Evolutionary conservation across 352 stramenopile genomes (phyloP).

Genomic region (Phytophthora niederhauseri): DNA sequence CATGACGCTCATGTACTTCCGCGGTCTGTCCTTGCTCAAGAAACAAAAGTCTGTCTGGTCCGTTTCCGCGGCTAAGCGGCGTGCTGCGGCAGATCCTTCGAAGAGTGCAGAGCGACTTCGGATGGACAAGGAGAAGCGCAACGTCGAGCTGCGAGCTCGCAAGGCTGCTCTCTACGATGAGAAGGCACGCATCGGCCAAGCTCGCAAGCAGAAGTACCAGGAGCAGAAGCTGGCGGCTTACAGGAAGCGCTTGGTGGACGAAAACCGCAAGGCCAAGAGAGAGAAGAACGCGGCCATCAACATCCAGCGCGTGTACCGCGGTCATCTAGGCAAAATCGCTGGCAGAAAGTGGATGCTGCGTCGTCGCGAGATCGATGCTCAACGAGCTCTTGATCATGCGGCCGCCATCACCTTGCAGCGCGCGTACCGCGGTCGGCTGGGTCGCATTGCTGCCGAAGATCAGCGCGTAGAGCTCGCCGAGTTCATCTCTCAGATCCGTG

Average conservation of each 20-base stretch:
- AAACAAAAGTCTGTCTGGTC: constrained; percentile 87
- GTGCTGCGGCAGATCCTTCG: constrained; percentile 10
- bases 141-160: constrained; percentile 44
- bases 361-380: constrained; percentile 84
- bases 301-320: constrained; percentile 80
- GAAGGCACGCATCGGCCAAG: constrained; percentile 66
- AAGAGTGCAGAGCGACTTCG: constrained; percentile 51
- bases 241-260: constrained; percentile 58
- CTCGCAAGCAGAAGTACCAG: constrained; percentile 70
- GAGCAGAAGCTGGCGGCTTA: constrained; percentile 68
- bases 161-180: constrained; percentile 50
- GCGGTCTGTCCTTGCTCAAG: constrained; percentile 87
- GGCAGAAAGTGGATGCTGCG: constrained; percentile 86
- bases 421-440: constrained; percentile 86
- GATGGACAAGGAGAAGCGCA: constrained; percentile 59
- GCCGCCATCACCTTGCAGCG: constrained; percentile 88
- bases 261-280: constrained; percentile 70
- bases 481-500: constrained; percentile 92
- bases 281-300: constrained; percentile 53
- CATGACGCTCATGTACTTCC: constrained; percentile 97
- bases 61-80: constrained; percentile 39
- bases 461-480: constrained; percentile 91
- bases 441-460: constrained; percentile 81
- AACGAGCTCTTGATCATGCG: constrained; percentile 74
- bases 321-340: constrained; percentile 81